These are phyloP conservation scores for Chlorella sp. DNA, from an alignment of 139 green algal species.

Conservation along the genomic window DNA sequence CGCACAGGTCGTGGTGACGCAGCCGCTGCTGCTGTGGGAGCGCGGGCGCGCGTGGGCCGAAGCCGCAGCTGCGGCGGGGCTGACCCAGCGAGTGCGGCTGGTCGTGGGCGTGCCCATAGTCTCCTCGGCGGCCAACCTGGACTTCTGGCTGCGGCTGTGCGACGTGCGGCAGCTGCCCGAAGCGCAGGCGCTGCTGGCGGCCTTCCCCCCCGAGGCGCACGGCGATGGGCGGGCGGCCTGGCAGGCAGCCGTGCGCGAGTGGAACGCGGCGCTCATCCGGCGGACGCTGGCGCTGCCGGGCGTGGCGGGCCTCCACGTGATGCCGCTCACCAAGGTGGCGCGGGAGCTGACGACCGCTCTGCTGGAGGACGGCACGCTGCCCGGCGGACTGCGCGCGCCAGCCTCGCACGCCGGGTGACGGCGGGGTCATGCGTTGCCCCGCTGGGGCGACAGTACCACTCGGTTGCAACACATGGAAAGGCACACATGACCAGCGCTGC, in stretches of 20 bases:
- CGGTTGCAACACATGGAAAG: no score
- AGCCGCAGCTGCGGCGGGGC: conserved; percentile 20
- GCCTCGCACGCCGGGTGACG: no score
- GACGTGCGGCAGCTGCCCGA: conserved; percentile 20
- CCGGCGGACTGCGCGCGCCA: no score
- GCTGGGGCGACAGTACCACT: no score
- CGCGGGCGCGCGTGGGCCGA: conserved; percentile 57
- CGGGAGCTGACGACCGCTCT: conserved; percentile 39
- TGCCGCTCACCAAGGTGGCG: conserved; percentile 63
- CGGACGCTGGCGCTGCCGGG: conserved; percentile 51
- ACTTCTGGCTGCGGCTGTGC: conserved; percentile 72
- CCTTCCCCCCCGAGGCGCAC: conserved; percentile 26
- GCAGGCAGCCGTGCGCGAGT: conserved; percentile 11
- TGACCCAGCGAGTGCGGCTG: conserved; percentile 23
- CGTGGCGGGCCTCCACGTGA: conserved; percentile 68
- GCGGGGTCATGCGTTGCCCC: no score
- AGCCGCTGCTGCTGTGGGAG: conserved; percentile 69
- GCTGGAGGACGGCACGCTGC: conserved; percentile 39
- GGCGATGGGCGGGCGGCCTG: neutral
- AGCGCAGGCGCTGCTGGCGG: conserved; percentile 20
- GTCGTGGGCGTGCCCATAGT: conserved; percentile 67
- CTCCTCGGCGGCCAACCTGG: conserved; percentile 54
- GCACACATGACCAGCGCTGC: no score
- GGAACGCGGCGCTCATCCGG: conserved; percentile 45
- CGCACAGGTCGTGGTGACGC: conserved; percentile 70